A percentile compares a stretch with the other conserved stretches of the same genome.
These are phyloP conservation scores for Cucurbita maxima DNA, from an alignment of 306 rosid species.

Conservation along the genomic window DNA sequence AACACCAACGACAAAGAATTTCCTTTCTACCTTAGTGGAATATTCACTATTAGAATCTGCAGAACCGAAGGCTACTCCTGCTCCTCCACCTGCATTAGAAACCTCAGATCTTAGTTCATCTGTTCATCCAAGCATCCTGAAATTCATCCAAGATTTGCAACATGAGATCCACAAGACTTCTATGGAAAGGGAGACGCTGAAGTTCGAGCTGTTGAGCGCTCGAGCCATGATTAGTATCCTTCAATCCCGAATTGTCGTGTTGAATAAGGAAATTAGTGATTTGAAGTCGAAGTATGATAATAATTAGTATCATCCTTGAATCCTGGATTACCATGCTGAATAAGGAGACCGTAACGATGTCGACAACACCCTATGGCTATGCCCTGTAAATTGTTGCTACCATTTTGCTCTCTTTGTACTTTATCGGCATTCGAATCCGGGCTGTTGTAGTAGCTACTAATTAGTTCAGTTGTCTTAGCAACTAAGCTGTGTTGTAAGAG, in stretches of 20 bases:
- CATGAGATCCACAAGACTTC: constrained; percentile 47
- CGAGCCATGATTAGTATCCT: constrained; percentile 77
- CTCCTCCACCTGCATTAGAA: constrained; percentile 30
- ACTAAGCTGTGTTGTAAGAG: constrained; percentile 1
- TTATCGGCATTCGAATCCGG: constrained; percentile 6
- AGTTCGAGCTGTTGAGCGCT: constrained; percentile 79
- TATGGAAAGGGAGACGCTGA: constrained; percentile 62
- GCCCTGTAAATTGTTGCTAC: constrained; percentile 7
- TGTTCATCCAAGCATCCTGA: constrained; percentile 50
- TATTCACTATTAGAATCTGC: constrained; percentile 70
- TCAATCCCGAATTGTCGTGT: constrained; percentile 45
- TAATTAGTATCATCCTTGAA: constrained; percentile 42
- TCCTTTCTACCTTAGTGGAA: constrained; percentile 81
- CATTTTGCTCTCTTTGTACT: not conserved
- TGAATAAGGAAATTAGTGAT: constrained; percentile 54
- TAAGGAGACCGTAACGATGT: constrained; percentile 42
- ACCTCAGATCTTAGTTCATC: constrained; percentile 26
- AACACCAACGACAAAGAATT: constrained; percentile 37
- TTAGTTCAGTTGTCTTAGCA: constrained; percentile 5
- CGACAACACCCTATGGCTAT: not conserved
- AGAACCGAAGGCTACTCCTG: constrained; percentile 35
- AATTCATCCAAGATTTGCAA: constrained; percentile 58
- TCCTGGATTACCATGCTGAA: constrained; percentile 35
- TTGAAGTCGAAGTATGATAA: constrained; percentile 40
- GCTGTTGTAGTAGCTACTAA: not conserved